Conservation (phyloP, 2,329 filamentous ascomycete species). For the Trichoderma polysporum region DNA sequence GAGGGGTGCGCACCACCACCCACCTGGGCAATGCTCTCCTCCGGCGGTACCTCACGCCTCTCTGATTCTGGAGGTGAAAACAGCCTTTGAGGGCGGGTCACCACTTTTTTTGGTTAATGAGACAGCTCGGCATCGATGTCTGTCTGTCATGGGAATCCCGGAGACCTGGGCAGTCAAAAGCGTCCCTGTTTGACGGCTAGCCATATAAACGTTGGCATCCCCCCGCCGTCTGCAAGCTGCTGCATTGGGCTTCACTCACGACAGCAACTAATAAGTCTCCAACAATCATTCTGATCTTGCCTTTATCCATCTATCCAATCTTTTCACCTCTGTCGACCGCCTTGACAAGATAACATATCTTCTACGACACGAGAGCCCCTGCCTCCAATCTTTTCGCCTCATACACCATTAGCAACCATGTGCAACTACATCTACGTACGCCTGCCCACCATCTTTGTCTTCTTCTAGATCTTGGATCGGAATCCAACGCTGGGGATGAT, state of each 20-base stretch:
- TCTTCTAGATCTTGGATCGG: not conserved
- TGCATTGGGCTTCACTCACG: constrained; percentile 19
- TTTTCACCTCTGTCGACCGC: not conserved
- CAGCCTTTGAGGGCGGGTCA: constrained; percentile 15
- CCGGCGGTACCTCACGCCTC: constrained; percentile 16
- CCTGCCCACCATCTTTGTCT: not conserved
- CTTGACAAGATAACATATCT: not conserved
- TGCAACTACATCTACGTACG: constrained; percentile 53
- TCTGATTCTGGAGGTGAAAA: constrained; percentile 7
- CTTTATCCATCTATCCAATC: not conserved
- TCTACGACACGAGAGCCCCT: not conserved
- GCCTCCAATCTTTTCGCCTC: not conserved
- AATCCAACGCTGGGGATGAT: not conserved
- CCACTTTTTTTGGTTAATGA: constrained; percentile 16
- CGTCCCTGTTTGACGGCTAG: constrained; percentile 11
- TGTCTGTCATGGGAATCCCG: constrained; percentile 18
- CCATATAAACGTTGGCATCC: constrained; percentile 20
- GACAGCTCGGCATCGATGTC: constrained; percentile 21
- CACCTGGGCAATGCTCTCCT: not conserved
- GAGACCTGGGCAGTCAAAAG: constrained; percentile 21
- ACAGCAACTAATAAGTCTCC: not conserved
- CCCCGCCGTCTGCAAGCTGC: constrained; percentile 19
- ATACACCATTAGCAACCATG: constrained; percentile 36
- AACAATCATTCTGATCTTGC: not conserved
- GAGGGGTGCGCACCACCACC: not conserved